Conservation (phyloP, 139 green algal genomes). For the Ettlia oleoabundans region DNA sequence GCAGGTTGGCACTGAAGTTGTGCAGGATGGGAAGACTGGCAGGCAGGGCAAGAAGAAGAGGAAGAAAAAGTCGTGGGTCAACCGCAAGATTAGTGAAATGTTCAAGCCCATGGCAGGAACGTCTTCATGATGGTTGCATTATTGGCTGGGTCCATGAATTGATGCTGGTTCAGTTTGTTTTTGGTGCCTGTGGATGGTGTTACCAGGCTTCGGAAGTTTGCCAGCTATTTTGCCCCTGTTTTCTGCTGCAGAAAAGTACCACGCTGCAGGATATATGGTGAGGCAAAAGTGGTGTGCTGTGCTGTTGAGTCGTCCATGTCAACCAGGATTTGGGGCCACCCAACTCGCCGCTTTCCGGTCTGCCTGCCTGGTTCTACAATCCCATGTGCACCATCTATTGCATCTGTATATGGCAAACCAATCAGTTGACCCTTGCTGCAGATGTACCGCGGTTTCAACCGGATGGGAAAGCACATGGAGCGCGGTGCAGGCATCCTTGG, state of each 20-base stretch:
- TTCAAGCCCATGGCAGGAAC: slow-evolving; percentile 17
- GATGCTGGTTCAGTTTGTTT: no score
- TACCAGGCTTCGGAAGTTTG: neutral
- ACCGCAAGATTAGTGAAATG: slow-evolving; percentile 14
- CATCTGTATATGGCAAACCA: no score
- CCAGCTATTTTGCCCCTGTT: neutral
- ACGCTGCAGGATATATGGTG: neutral
- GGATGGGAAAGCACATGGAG: slow-evolving; percentile 26
- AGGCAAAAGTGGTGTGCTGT: no score
- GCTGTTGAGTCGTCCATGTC: no score
- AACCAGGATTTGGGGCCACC: no score
- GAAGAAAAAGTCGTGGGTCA: slow-evolving; percentile 28
- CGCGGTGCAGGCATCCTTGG: neutral
- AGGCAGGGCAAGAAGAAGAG: neutral
- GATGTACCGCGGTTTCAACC: slow-evolving; percentile 24
- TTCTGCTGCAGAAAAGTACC: neutral
- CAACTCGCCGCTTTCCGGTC: no score
- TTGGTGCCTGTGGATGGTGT: no score
- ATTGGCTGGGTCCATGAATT: no score
- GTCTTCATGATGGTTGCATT: no score
- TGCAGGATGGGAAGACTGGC: neutral
- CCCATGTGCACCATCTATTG: no score
- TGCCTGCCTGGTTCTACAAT: no score
- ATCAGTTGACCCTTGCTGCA: neutral
- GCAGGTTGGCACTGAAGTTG: neutral